Conservation (phyloP, 169 alveolate genomes). For the Plasmodium ovale region DNA sequence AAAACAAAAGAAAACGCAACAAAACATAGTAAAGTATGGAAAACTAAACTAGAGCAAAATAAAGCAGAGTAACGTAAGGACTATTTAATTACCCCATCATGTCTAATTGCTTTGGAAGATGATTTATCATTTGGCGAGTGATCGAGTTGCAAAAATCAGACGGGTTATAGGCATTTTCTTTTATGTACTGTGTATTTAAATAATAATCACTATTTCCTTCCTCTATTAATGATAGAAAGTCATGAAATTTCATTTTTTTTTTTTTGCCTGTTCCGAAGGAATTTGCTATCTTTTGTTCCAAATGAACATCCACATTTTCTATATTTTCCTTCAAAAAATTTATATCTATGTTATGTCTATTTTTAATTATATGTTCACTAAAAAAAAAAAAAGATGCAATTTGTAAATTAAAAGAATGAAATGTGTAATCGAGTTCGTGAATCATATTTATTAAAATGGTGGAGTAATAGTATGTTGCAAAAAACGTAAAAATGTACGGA, state of each 20-base stretch:
- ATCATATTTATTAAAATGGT: too few relatives aligned
- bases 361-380: constrained; percentile 56
- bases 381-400: constrained; percentile 15
- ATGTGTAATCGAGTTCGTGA: not conserved
- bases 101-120: constrained; percentile 55
- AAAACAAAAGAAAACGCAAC: not conserved
- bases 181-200: constrained; percentile 73
- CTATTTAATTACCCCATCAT: constrained; percentile 66
- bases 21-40: not conserved
- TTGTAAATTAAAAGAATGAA: not conserved
- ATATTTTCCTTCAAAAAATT: constrained; percentile 63
- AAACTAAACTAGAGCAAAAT: not conserved
- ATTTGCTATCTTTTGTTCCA: constrained; percentile 68
- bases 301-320: constrained; percentile 53
- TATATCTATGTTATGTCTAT: constrained; percentile 40
- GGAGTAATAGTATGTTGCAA: too few relatives aligned
- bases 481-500: too few relatives aligned
- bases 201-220: constrained; percentile 71
- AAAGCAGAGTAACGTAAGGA: not conserved
- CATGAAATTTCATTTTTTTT: constrained; percentile 72
- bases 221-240: constrained; percentile 66
- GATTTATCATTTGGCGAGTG: constrained; percentile 66
- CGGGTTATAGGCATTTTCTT: constrained; percentile 67
- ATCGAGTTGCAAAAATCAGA: constrained; percentile 66
- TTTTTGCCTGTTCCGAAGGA: constrained; percentile 72